Conservation (phyloP, 2,329 filamentous ascomycete species). For the Claviceps pazoutovae region DNA sequence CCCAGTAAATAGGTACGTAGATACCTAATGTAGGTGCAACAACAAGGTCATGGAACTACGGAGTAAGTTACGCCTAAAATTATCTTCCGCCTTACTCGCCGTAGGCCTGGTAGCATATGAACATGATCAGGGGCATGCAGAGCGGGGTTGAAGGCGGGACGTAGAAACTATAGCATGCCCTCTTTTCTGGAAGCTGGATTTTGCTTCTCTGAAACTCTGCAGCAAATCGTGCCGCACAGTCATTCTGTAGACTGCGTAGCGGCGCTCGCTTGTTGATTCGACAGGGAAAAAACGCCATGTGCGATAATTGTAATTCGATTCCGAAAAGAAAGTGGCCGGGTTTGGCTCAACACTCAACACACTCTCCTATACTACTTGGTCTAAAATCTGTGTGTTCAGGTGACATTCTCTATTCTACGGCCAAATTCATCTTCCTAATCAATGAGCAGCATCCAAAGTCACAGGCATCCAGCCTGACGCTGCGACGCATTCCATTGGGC, state of each 20-base stretch:
- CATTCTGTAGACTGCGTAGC: background rate
- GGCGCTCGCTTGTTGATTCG: background rate
- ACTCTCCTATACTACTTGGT: constrained; percentile 18
- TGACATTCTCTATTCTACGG: too few species aligned
- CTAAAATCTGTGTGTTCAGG: too few species aligned
- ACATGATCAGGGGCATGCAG: constrained; percentile 35
- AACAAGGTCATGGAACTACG: too few species aligned
- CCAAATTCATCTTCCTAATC: too few species aligned
- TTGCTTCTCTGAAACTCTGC: background rate
- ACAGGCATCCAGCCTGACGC: too few species aligned
- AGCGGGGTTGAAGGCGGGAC: constrained; percentile 44
- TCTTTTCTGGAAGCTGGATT: background rate
- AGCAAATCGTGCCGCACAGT: background rate
- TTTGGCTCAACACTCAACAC: constrained; percentile 30
- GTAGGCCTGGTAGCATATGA: constrained; percentile 34
- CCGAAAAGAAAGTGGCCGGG: constrained; percentile 31
- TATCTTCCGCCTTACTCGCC: constrained; percentile 35
- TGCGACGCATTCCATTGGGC: too few species aligned
- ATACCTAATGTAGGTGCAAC: too few species aligned
- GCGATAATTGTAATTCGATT: constrained; percentile 25
- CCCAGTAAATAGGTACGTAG: constrained; percentile 24
- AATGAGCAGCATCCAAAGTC: too few species aligned
- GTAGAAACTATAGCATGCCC: constrained; percentile 12
- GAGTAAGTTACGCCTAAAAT: too few species aligned
- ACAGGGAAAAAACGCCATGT: constrained; percentile 10